phyloP scores from a whole-genome alignment of 2,329 filamentous ascomycete genomes.

The Fusarium marasasianum region DNA sequence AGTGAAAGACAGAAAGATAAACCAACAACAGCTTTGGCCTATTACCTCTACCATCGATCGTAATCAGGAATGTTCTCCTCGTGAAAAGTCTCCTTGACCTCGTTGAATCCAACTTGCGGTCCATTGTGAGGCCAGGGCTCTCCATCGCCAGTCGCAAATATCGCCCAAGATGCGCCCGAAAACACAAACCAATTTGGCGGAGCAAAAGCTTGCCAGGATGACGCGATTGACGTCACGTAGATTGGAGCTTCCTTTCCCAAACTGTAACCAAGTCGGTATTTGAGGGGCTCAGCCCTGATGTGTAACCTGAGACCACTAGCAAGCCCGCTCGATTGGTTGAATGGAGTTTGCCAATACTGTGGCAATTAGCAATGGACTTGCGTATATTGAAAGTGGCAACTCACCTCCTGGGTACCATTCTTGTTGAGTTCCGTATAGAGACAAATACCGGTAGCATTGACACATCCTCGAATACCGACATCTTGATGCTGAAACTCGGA shows the following conservation, averaged over 20 bases:
- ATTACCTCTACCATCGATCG: neutral
- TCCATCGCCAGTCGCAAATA: neutral
- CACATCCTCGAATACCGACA: neutral
- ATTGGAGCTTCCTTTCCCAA: neutral
- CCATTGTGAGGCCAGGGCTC: neutral
- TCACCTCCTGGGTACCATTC: neutral
- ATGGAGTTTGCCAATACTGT: neutral
- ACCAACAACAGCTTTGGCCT: too few relatives aligned
- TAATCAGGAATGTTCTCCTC: neutral
- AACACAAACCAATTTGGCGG: neutral
- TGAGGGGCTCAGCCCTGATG: neutral
- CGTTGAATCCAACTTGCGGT: neutral
- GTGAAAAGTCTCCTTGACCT: neutral
- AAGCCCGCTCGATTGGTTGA: neutral
- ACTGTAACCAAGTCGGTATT: neutral
- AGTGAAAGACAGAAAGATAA: rapidly evolving
- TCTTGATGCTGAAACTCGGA: neutral
- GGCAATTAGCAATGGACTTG: neutral
- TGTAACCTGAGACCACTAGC: neutral
- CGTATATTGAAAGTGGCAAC: neutral
- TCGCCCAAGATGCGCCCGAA: neutral
- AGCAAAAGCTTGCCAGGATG: neutral
- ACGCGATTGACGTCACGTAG: neutral
- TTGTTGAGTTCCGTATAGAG: neutral
- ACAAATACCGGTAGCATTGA: neutral